Percentiles rank a stretch among this genome's conserved stretches.
Conservation (phyloP, 495 filamentous ascomycete species). For the Neurospora sublineolata region DNA sequence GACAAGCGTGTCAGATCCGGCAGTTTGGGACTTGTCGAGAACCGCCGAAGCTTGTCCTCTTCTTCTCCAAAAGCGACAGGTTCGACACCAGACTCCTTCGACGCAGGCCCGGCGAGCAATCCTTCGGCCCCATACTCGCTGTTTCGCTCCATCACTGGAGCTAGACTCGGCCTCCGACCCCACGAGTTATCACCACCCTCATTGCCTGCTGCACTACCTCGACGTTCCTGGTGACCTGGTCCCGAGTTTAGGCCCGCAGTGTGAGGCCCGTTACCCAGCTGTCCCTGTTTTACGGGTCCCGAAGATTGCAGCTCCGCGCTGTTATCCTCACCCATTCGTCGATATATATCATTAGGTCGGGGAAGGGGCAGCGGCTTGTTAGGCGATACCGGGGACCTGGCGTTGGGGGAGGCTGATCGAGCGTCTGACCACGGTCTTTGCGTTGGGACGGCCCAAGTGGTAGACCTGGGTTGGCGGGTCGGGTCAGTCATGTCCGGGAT, state of each 20-base stretch:
- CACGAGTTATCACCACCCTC: slow-evolving; percentile 10
- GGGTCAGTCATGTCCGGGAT: slow-evolving; percentile 17
- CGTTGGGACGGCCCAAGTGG: slow-evolving; percentile 13
- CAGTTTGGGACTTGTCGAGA: slow-evolving; percentile 42
- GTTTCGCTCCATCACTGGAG: slow-evolving; percentile 46
- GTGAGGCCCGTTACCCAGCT: neutral
- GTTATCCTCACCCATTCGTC: slow-evolving; percentile 56
- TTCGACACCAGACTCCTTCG: slow-evolving; percentile 3
- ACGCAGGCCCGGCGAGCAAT: slow-evolving; percentile 16
- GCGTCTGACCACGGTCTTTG: slow-evolving; percentile 21
- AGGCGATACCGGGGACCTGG: slow-evolving; percentile 12
- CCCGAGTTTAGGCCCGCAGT: neutral
- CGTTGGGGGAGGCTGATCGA: slow-evolving; percentile 26
- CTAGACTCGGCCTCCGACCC: slow-evolving; percentile 27
- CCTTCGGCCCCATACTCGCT: slow-evolving; percentile 45
- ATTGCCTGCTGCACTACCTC: neutral
- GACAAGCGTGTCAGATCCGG: slow-evolving; percentile 57
- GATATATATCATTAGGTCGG: slow-evolving; percentile 71
- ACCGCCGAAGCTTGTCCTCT: slow-evolving; percentile 30
- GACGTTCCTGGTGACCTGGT: neutral
- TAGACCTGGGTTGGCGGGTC: slow-evolving; percentile 4
- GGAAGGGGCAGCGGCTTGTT: slow-evolving; percentile 50
- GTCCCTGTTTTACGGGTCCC: slow-evolving; percentile 28
- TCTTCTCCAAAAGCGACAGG: slow-evolving; percentile 2
- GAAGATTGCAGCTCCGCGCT: slow-evolving; percentile 41